These are phyloP conservation scores for Saksenaea vasiformis DNA, from an alignment of 371 early-diverging fungal species.

Conservation along the genomic window DNA sequence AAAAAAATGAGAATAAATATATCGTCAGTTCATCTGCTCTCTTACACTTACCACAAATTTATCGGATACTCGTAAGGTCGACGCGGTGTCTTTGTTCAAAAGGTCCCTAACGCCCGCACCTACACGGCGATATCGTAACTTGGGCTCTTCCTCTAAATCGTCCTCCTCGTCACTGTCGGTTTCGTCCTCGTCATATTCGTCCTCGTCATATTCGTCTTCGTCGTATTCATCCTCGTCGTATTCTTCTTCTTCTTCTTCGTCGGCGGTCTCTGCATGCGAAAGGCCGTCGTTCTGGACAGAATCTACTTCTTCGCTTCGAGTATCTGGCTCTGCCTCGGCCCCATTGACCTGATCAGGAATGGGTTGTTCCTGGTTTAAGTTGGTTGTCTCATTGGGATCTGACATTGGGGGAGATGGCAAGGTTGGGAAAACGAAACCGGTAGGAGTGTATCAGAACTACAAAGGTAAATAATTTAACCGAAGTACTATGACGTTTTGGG, in stretches of 20 bases:
- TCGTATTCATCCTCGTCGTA: slow-evolving; percentile 7
- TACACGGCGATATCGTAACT: slow-evolving; percentile 85
- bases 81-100: slow-evolving; percentile 86
- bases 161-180: slow-evolving; percentile 50
- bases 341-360: background rate
- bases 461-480: background rate
- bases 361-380: background rate
- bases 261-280: slow-evolving; percentile 15
- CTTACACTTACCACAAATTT: slow-evolving; percentile 72
- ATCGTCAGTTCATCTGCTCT: background rate
- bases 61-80: slow-evolving; percentile 75
- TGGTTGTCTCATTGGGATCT: background rate
- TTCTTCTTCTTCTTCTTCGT: slow-evolving; percentile 21
- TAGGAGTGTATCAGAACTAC: background rate
- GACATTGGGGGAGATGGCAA: background rate
- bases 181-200: slow-evolving; percentile 43
- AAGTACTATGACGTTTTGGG: slow-evolving; percentile 6
- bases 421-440: background rate
- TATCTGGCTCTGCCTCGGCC: slow-evolving; percentile 28
- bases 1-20: background rate
- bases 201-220: slow-evolving; percentile 21
- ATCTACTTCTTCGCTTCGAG: slow-evolving; percentile 36
- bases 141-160: slow-evolving; percentile 84
- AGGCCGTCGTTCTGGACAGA: slow-evolving; percentile 21
- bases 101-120: slow-evolving; percentile 73